Evolutionary conservation across 176 grass and related monocot species (phyloP), one percentile per base, ranked within the genome.

Genomic region (Raddia distichophylla): DNA sequence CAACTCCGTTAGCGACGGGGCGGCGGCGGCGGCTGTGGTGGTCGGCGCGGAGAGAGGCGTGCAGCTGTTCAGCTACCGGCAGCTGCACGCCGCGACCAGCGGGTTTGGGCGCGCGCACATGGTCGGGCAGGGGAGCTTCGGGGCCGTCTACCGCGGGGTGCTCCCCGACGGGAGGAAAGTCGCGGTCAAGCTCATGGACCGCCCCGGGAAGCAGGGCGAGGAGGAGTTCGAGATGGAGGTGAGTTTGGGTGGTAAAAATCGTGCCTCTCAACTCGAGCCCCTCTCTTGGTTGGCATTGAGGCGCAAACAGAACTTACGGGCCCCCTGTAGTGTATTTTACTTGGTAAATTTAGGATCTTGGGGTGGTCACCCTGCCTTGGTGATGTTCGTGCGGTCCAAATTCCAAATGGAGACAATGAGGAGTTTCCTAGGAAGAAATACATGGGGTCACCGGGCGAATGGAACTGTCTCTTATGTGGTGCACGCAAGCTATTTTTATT

Each of bases 221-320:
- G 90, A 99, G 65, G 96, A 95, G 83, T 99, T 99, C 79, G 88
- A 93, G 62, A 95, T 95, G 96, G 96, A 99, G 96, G 96, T 91
- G 37, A 62, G 52, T 56, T 33, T 27, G 54, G 14, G 49, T 43
- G 18, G 51, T 83, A 83, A 81, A 75, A 40, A 55, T 51, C 15
- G 13, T 12, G 63, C 49, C 4, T 89, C 76, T 85, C 37, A 40
- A 70, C 64, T 58, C 55, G 37, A 40, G 37, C 37, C 37, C 37
- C 4, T 40, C 47, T 47, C 60, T 52, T 73, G 67, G 66, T 3
- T 67, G 68, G 45, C 13, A 60, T 67, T 49, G 51, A 52, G 68
- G 14, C 45, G 4, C 6, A 37, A 20, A 44, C 50, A 83, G 22
- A 45, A 22, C 72, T 54, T 61, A 72, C 72, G 35, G 37, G 16